Percentiles rank a stretch among this genome's conserved stretches.
phyloP scores from a whole-genome alignment of 345 rosid genomes.

The Bruguiera parviflora region DNA sequence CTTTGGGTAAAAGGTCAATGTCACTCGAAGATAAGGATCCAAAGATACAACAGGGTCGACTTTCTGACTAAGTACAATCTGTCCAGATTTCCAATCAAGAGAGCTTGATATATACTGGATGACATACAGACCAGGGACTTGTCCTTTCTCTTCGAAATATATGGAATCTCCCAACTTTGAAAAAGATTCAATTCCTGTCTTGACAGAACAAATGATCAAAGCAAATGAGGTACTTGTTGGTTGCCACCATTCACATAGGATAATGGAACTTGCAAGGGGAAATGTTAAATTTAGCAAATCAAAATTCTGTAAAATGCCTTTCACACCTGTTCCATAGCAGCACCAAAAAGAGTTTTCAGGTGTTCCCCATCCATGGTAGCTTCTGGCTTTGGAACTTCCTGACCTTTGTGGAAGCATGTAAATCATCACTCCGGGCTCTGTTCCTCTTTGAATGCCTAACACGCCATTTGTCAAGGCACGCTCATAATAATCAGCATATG shows the following conservation, averaged over 20 bases:
- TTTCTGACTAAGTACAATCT: conserved; percentile 47
- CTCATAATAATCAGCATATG: conserved; percentile 94
- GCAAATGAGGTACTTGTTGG: not conserved
- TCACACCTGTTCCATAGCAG: conserved; percentile 90
- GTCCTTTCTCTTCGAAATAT: conserved; percentile 75
- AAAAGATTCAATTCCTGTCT: conserved; percentile 73
- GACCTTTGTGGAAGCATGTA: conserved; percentile 83
- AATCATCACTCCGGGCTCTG: conserved; percentile 85
- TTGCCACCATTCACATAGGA: too few species aligned
- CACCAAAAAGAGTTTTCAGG: conserved; percentile 78
- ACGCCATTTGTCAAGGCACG: conserved; percentile 89
- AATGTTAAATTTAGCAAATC: not conserved
- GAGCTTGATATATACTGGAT: conserved; percentile 77
- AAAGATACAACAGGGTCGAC: conserved; percentile 65
- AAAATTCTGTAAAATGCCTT: not conserved
- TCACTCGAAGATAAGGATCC: conserved; percentile 58
- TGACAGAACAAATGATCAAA: not conserved
- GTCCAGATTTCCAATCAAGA: conserved; percentile 62
- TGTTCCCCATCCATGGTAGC: conserved; percentile 86
- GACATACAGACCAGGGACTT: conserved; percentile 61
- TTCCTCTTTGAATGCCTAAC: conserved; percentile 82
- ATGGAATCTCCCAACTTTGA: conserved; percentile 94
- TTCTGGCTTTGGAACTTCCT: conserved; percentile 70
- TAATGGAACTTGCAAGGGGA: too few species aligned
- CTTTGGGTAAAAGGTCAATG: conserved; percentile 43